Evolutionary conservation across 164 flowering plant genomes (phyloP).

Genomic region (Vitis rupestris): DNA sequence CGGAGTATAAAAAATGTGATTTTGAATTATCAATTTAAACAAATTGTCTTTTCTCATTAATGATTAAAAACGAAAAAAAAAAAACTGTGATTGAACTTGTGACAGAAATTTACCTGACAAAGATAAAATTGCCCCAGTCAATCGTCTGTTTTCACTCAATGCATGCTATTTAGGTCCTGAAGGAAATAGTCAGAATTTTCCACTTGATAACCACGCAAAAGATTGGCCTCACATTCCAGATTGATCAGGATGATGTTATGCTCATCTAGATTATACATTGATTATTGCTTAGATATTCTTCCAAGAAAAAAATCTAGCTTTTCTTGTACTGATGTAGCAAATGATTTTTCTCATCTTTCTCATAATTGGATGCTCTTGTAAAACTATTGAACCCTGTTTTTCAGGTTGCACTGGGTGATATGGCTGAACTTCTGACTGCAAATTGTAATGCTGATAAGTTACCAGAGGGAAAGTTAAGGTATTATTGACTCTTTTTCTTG

Average conservation of each 20-base stretch:
- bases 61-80: too few species aligned
- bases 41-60: too few species aligned
- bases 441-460: slow-evolving; percentile 71
- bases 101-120: too few species aligned
- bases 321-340: not conserved
- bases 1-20: not conserved
- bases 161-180: not conserved
- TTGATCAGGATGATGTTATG: not conserved
- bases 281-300: not conserved
- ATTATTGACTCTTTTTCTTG: not conserved
- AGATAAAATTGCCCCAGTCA: not conserved
- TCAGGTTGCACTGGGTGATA: slow-evolving; percentile 95
- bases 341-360: not conserved
- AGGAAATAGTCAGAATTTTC: not conserved
- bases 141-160: not conserved
- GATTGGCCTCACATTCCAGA: not conserved
- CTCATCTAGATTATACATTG: not conserved
- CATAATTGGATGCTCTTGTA: not conserved
- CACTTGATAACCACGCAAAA: not conserved
- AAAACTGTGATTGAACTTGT: too few species aligned
- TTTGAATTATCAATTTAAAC: too few species aligned
- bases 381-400: slow-evolving; percentile 3
- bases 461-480: slow-evolving; percentile 89
- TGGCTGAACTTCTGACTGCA: slow-evolving; percentile 65
- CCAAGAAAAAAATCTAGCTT: not conserved